phyloP scores from a whole-genome alignment of 768 basidiomycete genomes.

The Fistulinella prunicolor region DNA sequence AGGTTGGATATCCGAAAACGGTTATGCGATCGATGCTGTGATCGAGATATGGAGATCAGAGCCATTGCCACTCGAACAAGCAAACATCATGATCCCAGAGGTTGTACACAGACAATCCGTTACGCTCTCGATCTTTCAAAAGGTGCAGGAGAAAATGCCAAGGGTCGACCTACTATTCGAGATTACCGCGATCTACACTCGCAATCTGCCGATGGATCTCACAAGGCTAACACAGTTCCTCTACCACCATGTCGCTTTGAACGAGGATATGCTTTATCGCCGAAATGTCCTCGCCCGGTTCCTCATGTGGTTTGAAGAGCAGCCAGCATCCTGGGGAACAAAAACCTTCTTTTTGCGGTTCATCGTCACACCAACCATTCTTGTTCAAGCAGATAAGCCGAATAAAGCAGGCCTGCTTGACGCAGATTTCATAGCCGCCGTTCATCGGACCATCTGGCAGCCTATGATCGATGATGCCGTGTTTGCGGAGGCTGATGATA shows the following conservation, averaged over 20 bases:
- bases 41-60: constrained; percentile 69
- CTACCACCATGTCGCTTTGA: constrained; percentile 79
- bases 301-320: constrained; percentile 76
- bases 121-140: constrained; percentile 75
- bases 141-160: constrained; percentile 62
- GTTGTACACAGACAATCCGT: constrained; percentile 58
- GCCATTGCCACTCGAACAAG: constrained; percentile 42
- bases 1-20: constrained; percentile 68
- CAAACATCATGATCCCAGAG: constrained; percentile 45
- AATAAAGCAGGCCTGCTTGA: constrained; percentile 64
- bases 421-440: constrained; percentile 60
- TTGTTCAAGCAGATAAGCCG: constrained; percentile 66
- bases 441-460: constrained; percentile 80
- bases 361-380: constrained; percentile 82
- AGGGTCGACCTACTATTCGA: constrained; percentile 90
- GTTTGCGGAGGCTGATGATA: constrained; percentile 69
- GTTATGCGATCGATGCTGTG: constrained; percentile 65
- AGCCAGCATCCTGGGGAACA: constrained; percentile 61
- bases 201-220: constrained; percentile 77
- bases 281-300: constrained; percentile 86
- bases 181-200: constrained; percentile 75
- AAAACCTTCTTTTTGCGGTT: constrained; percentile 80
- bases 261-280: constrained; percentile 62
- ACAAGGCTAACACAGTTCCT: constrained; percentile 80
- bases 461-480: constrained; percentile 57